These are phyloP conservation scores for Parasitella parasitica DNA, from an alignment of 371 early-diverging fungal genomes.

Conservation along the genomic window DNA sequence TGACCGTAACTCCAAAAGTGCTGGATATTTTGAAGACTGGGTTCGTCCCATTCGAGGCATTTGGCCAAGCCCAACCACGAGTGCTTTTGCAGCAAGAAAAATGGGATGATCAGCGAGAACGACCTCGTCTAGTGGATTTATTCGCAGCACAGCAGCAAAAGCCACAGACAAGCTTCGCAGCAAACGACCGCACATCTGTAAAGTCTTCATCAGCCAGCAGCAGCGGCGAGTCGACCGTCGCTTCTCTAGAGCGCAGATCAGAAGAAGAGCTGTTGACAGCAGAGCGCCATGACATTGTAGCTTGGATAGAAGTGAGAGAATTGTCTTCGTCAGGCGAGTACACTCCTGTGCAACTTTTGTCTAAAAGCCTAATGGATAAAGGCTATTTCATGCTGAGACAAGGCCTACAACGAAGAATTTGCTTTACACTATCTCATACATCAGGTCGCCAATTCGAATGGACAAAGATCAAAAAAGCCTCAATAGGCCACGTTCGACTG, in stretches of 20 bases:
- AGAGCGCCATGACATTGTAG: conserved; percentile 70
- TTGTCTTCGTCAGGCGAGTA: conserved; percentile 73
- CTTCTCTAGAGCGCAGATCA: conserved; percentile 50
- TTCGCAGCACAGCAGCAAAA: conserved; percentile 17
- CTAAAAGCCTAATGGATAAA: conserved; percentile 51
- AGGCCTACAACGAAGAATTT: conserved; percentile 81
- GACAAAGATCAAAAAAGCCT: conserved; percentile 52
- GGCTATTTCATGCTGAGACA: conserved; percentile 79
- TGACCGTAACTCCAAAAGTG: conserved; percentile 46
- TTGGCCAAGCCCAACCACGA: conserved; percentile 57
- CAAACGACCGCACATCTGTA: conserved; percentile 25
- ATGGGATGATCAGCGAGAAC: conserved; percentile 61
- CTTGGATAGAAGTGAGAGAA: conserved; percentile 71
- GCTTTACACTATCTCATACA: conserved; percentile 72
- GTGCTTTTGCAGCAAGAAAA: conserved; percentile 57
- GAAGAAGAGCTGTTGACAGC: conserved; percentile 68
- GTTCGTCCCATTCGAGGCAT: conserved; percentile 62
- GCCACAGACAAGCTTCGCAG: neutral
- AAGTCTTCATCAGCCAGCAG: conserved; percentile 9
- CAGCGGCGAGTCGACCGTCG: conserved; percentile 20
- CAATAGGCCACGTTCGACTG: conserved; percentile 66
- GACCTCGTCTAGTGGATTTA: conserved; percentile 22
- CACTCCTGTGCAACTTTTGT: conserved; percentile 65
- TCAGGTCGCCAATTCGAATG: conserved; percentile 74
- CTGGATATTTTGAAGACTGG: conserved; percentile 44